phyloP scores from a whole-genome alignment of 495 filamentous ascomycete species.

The Elasticomyces elasticus region DNA sequence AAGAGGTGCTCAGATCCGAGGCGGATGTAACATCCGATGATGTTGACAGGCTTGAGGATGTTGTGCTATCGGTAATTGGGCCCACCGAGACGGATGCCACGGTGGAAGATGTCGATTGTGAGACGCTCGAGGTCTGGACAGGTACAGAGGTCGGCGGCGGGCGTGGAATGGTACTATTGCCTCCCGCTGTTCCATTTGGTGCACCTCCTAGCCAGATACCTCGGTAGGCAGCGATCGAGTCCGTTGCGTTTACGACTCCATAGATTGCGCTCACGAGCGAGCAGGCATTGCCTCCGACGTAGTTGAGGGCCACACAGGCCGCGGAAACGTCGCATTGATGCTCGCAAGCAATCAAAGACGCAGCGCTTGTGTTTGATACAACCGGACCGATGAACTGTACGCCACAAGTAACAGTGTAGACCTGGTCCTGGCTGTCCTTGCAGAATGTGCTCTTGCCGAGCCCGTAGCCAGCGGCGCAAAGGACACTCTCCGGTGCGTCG shows the following conservation, averaged over 20 bases:
- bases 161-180: not conserved
- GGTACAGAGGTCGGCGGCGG: not conserved
- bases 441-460: conserved; percentile 5
- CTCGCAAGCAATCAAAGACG: conserved; percentile 4
- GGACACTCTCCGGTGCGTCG: not conserved
- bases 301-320: conserved; percentile 6
- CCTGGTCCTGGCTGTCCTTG: not conserved
- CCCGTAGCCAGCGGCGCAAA: conserved; percentile 3
- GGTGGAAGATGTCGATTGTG: not conserved
- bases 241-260: not conserved
- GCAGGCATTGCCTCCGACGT: not conserved
- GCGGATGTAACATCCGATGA: not conserved
- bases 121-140: not conserved
- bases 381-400: conserved; percentile 2
- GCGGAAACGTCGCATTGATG: not conserved
- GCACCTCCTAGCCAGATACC: conserved; percentile 4
- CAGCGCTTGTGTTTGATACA: not conserved
- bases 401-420: conserved; percentile 8
- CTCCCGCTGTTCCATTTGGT: not conserved
- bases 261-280: conserved; percentile 1
- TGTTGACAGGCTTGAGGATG: not conserved
- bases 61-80: not conserved
- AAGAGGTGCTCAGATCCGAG: not conserved
- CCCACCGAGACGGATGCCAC: not conserved
- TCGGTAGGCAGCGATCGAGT: conserved; percentile 7